Evolutionary conservation across 2,329 filamentous ascomycete genomes (phyloP).

Genomic region (Cercospora sojina): DNA sequence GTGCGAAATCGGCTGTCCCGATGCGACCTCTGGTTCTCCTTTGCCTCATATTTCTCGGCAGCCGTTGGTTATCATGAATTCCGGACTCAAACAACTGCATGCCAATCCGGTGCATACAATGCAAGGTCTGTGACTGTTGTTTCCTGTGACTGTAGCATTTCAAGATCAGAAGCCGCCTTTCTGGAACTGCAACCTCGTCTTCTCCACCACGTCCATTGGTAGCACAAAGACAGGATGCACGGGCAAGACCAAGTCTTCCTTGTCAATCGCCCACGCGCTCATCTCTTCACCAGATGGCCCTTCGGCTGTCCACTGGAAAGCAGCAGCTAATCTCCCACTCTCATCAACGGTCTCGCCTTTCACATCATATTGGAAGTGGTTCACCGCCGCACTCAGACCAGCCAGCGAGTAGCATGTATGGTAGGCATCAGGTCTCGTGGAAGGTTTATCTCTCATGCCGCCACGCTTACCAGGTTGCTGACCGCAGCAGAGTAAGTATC

Average conservation of each 20-base stretch:
- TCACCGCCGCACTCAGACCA: conserved; percentile 78
- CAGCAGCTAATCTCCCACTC: conserved; percentile 38
- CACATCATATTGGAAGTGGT: conserved; percentile 54
- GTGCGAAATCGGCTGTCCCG: neutral
- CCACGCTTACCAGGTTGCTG: conserved; percentile 69
- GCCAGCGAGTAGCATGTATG: conserved; percentile 90
- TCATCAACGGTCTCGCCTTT: conserved; percentile 19
- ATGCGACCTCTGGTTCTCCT: neutral
- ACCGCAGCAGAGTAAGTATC: conserved; percentile 88
- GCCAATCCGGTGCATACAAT: neutral
- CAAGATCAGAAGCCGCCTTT: conserved; percentile 16
- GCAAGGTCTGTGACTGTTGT: neutral
- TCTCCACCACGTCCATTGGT: conserved; percentile 66
- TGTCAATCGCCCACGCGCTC: conserved; percentile 62
- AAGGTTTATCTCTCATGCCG: conserved; percentile 89
- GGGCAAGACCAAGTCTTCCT: conserved; percentile 65
- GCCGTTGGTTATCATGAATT: neutral
- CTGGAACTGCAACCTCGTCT: conserved; percentile 27
- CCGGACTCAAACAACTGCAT: neutral
- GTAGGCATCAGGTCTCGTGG: conserved; percentile 85
- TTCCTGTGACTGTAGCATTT: neutral
- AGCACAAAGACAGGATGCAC: conserved; percentile 86
- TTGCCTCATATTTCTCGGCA: neutral
- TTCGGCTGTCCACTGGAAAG: conserved; percentile 48
- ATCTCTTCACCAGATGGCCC: conserved; percentile 51